Evolutionary conservation across 2,329 filamentous ascomycete species (phyloP).

Genomic region (Colletotrichum caudatum): DNA sequence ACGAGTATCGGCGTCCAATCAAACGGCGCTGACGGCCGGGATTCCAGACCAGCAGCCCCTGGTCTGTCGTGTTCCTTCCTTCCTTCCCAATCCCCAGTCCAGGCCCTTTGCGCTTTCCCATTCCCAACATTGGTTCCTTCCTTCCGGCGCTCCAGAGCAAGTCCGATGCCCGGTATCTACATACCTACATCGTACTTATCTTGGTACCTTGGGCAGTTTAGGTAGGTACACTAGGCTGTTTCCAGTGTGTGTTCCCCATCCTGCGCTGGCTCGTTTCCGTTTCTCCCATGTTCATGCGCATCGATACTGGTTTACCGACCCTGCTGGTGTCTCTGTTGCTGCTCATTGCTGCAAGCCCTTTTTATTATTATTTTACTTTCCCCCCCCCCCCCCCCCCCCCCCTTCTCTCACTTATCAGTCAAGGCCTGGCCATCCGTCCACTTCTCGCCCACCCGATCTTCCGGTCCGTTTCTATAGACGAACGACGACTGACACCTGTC

Average conservation of each 20-base stretch:
- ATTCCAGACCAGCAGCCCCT: constrained; percentile 32
- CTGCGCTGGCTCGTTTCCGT: constrained; percentile 22
- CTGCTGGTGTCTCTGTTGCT: not conserved
- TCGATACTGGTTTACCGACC: not conserved
- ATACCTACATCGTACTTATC: not conserved
- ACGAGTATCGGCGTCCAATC: constrained; percentile 1
- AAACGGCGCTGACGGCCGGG: not conserved
- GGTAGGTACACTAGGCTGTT: not conserved
- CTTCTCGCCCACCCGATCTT: not conserved
- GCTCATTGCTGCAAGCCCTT: not conserved
- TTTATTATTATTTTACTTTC: not conserved
- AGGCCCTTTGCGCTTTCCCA: constrained; percentile 26
- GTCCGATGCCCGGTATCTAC: not conserved
- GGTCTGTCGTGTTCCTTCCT: constrained; percentile 33
- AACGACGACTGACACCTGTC: constrained; percentile 1
- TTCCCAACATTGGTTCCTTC: constrained; percentile 6
- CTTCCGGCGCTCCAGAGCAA: not conserved
- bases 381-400: not conserved
- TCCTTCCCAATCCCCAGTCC: constrained; percentile 19
- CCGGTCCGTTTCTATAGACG: constrained; percentile 1
- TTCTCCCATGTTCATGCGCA: constrained; percentile 18
- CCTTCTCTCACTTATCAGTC: constrained; percentile 27
- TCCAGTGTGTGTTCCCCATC: constrained; percentile 8
- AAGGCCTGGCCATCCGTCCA: constrained; percentile 17
- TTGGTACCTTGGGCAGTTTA: too few species aligned